These are phyloP conservation scores for Auricularia sp. DNA, from an alignment of 768 basidiomycete genomes.

Conservation along the genomic window DNA sequence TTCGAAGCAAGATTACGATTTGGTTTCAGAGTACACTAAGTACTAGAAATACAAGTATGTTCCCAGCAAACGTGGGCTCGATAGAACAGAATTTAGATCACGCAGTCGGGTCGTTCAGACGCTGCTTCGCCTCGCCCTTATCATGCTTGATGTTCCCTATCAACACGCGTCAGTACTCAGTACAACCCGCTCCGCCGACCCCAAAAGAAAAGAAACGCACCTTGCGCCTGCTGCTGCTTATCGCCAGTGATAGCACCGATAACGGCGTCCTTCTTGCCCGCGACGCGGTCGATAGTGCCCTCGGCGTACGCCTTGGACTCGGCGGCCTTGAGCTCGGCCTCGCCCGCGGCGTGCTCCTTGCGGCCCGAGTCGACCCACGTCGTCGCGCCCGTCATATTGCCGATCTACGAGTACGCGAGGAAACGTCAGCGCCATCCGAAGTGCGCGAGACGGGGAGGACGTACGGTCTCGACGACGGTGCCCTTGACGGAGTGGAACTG, in stretches of 20 bases:
- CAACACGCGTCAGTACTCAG: conserved; percentile 10
- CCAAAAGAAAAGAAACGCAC: conserved; percentile 20
- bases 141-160: conserved; percentile 6
- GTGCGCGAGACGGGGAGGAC: background rate
- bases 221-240: conserved; percentile 37
- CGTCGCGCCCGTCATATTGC: conserved; percentile 33
- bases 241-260: conserved; percentile 50
- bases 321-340: conserved; percentile 35
- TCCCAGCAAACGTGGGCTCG: no score
- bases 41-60: no score
- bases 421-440: background rate
- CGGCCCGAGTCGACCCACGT: conserved; percentile 37
- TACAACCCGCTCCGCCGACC: background rate
- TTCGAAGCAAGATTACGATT: no score
- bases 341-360: conserved; percentile 41
- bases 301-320: conserved; percentile 43
- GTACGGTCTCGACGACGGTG: conserved; percentile 14
- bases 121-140: conserved; percentile 8
- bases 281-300: conserved; percentile 34
- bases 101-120: conserved; percentile 4
- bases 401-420: conserved; percentile 16
- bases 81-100: background rate
- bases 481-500: conserved; percentile 34
- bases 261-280: conserved; percentile 44
- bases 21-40: no score